These are phyloP conservation scores for Sequoia sempervirens DNA, from an alignment of 75 land plant genomes.

Conservation along the genomic window DNA sequence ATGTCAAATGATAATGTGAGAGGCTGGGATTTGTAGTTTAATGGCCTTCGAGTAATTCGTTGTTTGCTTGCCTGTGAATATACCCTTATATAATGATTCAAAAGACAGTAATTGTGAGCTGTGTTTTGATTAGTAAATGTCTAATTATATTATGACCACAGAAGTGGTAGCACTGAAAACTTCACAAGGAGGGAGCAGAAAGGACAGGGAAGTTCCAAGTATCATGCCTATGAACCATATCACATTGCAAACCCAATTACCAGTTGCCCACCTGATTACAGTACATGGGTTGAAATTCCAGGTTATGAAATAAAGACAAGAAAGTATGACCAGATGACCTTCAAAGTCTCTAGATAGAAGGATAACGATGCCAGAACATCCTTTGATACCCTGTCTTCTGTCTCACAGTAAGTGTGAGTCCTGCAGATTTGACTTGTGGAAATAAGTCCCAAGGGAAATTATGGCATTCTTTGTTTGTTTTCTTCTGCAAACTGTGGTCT, in stretches of 20 bases:
- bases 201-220: too few relatives aligned
- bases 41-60: not conserved
- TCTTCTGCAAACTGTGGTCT: not conserved
- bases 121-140: not conserved
- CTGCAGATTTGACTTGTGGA: too few relatives aligned
- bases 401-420: too few relatives aligned
- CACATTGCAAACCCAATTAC: not conserved
- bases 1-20: not conserved
- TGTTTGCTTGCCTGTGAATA: not conserved
- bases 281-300: not conserved
- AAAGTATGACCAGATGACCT: too few relatives aligned
- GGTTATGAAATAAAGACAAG: too few relatives aligned
- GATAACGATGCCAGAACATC: too few relatives aligned
- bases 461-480: too few relatives aligned
- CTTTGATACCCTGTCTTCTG: too few relatives aligned
- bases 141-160: not conserved
- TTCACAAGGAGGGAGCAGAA: not conserved
- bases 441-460: too few relatives aligned
- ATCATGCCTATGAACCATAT: not conserved
- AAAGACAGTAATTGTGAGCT: not conserved
- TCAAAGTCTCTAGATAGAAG: too few relatives aligned
- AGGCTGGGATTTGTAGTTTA: not conserved
- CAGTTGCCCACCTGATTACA: too few relatives aligned
- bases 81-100: not conserved
- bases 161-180: not conserved